These are phyloP conservation scores for Coprinopsis marcescibilis DNA, from an alignment of 768 basidiomycete species.

Conservation along the genomic window DNA sequence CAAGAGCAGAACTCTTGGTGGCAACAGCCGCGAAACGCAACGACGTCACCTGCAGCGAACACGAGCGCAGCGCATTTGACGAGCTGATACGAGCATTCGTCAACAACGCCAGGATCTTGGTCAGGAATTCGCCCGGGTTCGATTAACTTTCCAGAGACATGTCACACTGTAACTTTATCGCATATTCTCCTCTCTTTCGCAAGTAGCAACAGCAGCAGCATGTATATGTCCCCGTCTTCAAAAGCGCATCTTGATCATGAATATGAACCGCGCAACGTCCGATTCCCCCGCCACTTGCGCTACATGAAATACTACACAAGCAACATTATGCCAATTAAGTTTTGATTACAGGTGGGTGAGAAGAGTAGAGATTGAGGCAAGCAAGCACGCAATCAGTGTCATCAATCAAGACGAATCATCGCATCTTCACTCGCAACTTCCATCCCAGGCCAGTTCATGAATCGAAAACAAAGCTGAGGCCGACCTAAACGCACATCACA, in stretches of 20 bases:
- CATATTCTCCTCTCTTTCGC: no score
- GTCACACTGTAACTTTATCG: no score
- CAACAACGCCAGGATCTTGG: constrained; percentile 87
- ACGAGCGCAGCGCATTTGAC: constrained; percentile 75
- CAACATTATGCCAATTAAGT: no score
- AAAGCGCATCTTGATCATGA: background rate
- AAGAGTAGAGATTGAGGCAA: background rate
- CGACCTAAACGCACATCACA: constrained; percentile 52
- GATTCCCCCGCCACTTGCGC: background rate
- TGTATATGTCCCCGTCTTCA: background rate
- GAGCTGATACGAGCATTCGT: constrained; percentile 90
- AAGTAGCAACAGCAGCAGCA: no score
- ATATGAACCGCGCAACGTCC: no score
- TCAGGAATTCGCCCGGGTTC: constrained; percentile 46
- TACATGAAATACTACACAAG: background rate
- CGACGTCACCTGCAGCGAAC: constrained; percentile 52
- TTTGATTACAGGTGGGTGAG: background rate
- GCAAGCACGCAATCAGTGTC: no score
- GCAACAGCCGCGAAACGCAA: constrained; percentile 64
- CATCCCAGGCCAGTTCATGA: constrained; percentile 40
- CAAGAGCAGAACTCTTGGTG: constrained; percentile 65
- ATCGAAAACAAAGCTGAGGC: constrained; percentile 71
- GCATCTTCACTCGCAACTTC: constrained; percentile 29
- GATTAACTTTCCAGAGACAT: background rate
- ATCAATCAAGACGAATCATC: constrained; percentile 14